These are phyloP conservation scores for Vigna trinervia DNA, from an alignment of 306 rosid genomes.

Conservation along the genomic window DNA sequence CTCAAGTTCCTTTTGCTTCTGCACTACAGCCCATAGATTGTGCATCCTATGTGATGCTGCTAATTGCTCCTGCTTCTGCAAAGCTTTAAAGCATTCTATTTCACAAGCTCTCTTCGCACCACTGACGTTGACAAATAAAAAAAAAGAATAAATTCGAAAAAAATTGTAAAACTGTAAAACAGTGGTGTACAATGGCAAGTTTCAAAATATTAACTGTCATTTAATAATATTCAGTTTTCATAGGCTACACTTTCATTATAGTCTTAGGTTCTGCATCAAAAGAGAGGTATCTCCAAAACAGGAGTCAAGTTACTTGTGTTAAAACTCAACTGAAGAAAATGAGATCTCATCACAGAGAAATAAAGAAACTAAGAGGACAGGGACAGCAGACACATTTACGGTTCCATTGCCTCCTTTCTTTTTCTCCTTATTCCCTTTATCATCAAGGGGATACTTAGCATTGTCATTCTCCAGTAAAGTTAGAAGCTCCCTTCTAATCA, in stretches of 20 bases:
- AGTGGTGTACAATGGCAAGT: background rate
- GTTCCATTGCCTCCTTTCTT: constrained; percentile 66
- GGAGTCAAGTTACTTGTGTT: constrained; percentile 21
- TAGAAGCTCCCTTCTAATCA: constrained; percentile 76
- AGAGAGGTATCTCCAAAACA: background rate
- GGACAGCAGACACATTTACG: constrained; percentile 59
- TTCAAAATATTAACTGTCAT: background rate
- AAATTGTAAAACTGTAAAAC: background rate
- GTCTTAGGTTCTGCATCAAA: background rate
- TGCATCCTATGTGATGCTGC: constrained; percentile 73
- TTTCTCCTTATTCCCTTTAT: constrained; percentile 69
- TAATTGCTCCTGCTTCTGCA: constrained; percentile 70
- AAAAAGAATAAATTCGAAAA: background rate
- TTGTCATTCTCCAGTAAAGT: constrained; percentile 78
- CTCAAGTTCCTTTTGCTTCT: constrained; percentile 84
- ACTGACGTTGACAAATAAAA: background rate
- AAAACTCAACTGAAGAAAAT: constrained; percentile 26
- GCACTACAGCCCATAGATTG: constrained; percentile 68
- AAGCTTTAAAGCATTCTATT: constrained; percentile 74
- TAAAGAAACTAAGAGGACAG: constrained; percentile 33
- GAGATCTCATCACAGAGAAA: background rate
- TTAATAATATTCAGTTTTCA: background rate
- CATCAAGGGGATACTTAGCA: constrained; percentile 78
- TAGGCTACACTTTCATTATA: background rate
- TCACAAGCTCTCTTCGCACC: background rate